Percentiles rank a stretch among this genome's conserved stretches.
phyloP scores from a whole-genome alignment of 1,139 yeast genomes.

The Pichiaceae sp. region DNA sequence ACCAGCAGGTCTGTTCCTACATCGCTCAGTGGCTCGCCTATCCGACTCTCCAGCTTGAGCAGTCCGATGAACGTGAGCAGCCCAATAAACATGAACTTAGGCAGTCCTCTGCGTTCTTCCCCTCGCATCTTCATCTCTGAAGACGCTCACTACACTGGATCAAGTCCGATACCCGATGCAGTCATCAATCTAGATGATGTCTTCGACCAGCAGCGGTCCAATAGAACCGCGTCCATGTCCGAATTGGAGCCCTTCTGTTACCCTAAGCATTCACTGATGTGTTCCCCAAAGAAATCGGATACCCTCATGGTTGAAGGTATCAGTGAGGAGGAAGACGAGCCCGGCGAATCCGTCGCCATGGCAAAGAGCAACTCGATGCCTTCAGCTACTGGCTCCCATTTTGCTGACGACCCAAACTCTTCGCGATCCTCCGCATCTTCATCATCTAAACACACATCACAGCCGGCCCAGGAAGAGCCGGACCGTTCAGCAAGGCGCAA shows the following conservation, averaged over 20 bases:
- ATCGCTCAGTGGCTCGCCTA: conserved; percentile 12
- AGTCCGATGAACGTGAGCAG: neutral
- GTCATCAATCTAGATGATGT: conserved; percentile 26
- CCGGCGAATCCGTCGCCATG: neutral
- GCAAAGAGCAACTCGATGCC: too few species aligned
- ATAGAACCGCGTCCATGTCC: conserved; percentile 9
- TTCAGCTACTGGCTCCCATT: too few species aligned
- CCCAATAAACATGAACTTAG: neutral
- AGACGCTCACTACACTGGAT: conserved; percentile 19
- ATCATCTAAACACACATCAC: neutral
- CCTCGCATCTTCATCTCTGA: conserved; percentile 22
- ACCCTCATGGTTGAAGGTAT: conserved; percentile 22
- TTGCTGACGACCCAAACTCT: too few species aligned
- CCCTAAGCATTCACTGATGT: conserved; percentile 19
- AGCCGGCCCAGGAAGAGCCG: neutral
- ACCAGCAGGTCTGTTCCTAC: conserved; percentile 3
- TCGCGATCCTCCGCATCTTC: conserved; percentile 8
- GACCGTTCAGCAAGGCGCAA: conserved; percentile 5
- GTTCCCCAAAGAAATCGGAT: conserved; percentile 23
- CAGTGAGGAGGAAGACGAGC: conserved; percentile 17
- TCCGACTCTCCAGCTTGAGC: neutral
- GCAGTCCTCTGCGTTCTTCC: neutral
- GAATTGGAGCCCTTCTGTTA: conserved; percentile 14
- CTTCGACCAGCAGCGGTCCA: conserved; percentile 4
- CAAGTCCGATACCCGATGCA: conserved; percentile 22